Percentiles rank a stretch among this genome's conserved stretches.
phyloP scores from a whole-genome alignment of 768 basidiomycete genomes.

The Phaeotremella fagi region DNA sequence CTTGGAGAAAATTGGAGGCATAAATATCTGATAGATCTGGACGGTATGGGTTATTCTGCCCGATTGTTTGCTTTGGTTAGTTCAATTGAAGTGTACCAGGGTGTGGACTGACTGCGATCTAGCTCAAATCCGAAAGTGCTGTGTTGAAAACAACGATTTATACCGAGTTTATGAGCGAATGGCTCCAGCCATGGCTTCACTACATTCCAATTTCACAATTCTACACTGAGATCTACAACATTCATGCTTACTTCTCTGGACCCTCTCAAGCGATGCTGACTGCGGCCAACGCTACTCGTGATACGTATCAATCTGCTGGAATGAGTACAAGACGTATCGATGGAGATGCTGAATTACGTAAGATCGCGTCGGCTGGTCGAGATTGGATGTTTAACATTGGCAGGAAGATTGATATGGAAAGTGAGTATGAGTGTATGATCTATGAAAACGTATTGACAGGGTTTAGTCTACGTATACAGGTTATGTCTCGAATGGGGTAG shows the following conservation, averaged over 20 bases:
- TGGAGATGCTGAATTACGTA: slow-evolving; percentile 66
- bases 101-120: slow-evolving; percentile 52
- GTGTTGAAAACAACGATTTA: slow-evolving; percentile 88
- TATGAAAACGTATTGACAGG: slow-evolving; percentile 15
- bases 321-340: slow-evolving; percentile 51
- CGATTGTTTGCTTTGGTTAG: slow-evolving; percentile 59
- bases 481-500: slow-evolving; percentile 84
- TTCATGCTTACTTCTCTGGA: slow-evolving; percentile 89
- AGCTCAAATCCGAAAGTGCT: slow-evolving; percentile 67
- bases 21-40: slow-evolving; percentile 86
- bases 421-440: slow-evolving; percentile 50
- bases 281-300: slow-evolving; percentile 54
- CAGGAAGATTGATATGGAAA: slow-evolving; percentile 85
- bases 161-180: slow-evolving; percentile 80
- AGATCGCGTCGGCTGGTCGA: slow-evolving; percentile 87
- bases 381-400: slow-evolving; percentile 84
- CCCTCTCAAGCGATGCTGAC: slow-evolving; percentile 60
- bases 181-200: slow-evolving; percentile 94
- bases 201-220: slow-evolving; percentile 84
- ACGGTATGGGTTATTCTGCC: slow-evolving; percentile 92
- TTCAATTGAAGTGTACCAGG: background rate
- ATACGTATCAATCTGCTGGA: slow-evolving; percentile 39
- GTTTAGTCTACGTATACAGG: slow-evolving; percentile 62
- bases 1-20: slow-evolving; percentile 85
- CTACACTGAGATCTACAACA: slow-evolving; percentile 89